Conservation (phyloP, 768 basidiomycete genomes). For the Phanerodontia chrysosporium region DNA sequence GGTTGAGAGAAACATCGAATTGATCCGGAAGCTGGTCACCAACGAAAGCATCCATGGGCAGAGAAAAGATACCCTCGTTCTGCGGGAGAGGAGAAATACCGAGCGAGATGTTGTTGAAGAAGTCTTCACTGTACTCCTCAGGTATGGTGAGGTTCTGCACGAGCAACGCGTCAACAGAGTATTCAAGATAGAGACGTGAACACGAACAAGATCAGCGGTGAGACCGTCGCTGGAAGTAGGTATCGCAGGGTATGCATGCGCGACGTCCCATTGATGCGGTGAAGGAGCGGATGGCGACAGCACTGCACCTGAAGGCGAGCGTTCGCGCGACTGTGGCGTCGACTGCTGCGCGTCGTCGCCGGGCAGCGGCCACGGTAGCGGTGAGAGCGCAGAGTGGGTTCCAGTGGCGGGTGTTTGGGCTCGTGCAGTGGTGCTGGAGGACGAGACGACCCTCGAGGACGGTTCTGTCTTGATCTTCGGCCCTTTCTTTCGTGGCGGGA, state of each 20-base stretch:
- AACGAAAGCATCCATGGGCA: slow-evolving; percentile 4
- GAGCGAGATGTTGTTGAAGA: background rate
- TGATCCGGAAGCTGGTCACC: slow-evolving; percentile 3
- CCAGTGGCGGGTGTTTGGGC: slow-evolving; percentile 4
- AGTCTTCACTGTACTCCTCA: background rate
- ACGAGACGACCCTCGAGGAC: background rate
- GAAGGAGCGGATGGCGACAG: background rate
- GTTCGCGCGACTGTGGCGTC: background rate
- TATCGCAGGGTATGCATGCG: background rate
- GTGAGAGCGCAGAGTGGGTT: background rate
- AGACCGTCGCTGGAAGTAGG: background rate
- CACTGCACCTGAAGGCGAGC: background rate
- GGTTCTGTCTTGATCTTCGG: background rate
- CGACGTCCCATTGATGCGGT: background rate
- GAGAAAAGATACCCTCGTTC: slow-evolving; percentile 2
- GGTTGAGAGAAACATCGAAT: slow-evolving; percentile 4
- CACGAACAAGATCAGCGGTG: slow-evolving; percentile 5
- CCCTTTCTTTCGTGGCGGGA: slow-evolving; percentile 8
- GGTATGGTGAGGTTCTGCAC: background rate
- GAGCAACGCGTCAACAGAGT: background rate
- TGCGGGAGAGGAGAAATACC: background rate
- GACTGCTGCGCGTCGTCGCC: background rate
- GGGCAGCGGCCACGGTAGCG: slow-evolving; percentile 7
- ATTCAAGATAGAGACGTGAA: background rate
- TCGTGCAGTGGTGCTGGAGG: background rate